phyloP scores from a whole-genome alignment of 306 rosid species.

The Neltuma alba region DNA sequence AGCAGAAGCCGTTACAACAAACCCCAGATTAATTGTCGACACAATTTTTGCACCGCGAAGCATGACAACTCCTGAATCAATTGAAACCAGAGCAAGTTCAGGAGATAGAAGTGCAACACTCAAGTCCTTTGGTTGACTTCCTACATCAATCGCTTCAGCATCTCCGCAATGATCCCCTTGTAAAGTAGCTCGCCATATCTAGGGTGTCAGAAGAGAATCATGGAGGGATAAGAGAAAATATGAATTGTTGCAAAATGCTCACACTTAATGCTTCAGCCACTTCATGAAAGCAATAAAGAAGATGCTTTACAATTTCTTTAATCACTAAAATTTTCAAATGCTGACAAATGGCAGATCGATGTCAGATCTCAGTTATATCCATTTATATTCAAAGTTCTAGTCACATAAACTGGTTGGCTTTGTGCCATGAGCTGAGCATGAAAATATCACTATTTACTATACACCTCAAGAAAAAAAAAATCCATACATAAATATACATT shows the following conservation, averaged over 20 bases:
- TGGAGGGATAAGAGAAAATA: slow-evolving; percentile 16
- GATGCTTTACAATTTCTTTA: too few relatives aligned
- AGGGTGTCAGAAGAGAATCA: slow-evolving; percentile 32
- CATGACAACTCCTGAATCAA: slow-evolving; percentile 84
- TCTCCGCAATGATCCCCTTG: slow-evolving; percentile 76
- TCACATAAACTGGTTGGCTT: neutral
- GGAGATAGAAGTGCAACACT: slow-evolving; percentile 79
- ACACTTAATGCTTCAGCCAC: neutral
- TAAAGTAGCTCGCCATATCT: slow-evolving; percentile 81
- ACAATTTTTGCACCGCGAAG: slow-evolving; percentile 72
- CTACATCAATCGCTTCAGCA: slow-evolving; percentile 82
- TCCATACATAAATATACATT: neutral
- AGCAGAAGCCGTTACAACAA: slow-evolving; percentile 79
- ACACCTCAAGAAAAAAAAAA: neutral
- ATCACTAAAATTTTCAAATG: too few relatives aligned
- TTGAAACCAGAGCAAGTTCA: slow-evolving; percentile 81
- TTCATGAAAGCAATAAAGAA: neutral
- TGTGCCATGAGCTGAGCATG: neutral
- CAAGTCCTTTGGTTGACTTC: slow-evolving; percentile 92
- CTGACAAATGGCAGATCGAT: too few relatives aligned
- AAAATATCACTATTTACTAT: slow-evolving; percentile 20
- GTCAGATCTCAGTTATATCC: too few relatives aligned
- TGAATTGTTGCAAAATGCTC: neutral
- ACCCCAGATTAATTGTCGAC: slow-evolving; percentile 84
- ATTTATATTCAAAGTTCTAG: too few relatives aligned